Conservation (phyloP, 345 rosid genomes). For the Trapa incisa region DNA sequence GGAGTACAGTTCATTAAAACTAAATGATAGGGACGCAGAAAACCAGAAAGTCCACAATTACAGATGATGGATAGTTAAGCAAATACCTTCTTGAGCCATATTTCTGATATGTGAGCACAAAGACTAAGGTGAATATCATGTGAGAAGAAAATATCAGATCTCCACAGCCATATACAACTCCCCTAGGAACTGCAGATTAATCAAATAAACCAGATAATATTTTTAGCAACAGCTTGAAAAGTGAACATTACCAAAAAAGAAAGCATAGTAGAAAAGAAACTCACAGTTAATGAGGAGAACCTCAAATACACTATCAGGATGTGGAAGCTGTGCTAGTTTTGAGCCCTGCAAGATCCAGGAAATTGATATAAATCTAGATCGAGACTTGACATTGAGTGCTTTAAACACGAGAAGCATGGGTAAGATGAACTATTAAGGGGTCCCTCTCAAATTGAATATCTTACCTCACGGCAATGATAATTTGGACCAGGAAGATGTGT, state of each 20-base stretch:
- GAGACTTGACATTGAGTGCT: not conserved
- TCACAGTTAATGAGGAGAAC: conserved; percentile 68
- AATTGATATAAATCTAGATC: not conserved
- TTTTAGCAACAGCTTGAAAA: not conserved
- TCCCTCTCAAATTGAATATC: not conserved
- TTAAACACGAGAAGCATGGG: not conserved
- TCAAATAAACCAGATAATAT: conserved; percentile 12
- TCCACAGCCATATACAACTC: conserved; percentile 87
- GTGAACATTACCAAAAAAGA: not conserved
- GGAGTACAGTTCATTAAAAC: not conserved
- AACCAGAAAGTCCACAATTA: too few relatives aligned
- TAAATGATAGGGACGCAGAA: too few relatives aligned
- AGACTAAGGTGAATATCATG: conserved; percentile 91
- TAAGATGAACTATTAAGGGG: not conserved
- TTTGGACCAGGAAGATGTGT: conserved; percentile 99
- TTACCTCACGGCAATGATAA: conserved; percentile 93
- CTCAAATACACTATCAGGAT: conserved; percentile 52
- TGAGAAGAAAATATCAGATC: conserved; percentile 97
- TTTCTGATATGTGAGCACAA: conserved; percentile 88
- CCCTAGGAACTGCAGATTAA: conserved; percentile 76
- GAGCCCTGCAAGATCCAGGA: conserved; percentile 53
- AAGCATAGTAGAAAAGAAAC: conserved; percentile 11
- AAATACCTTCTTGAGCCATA: conserved; percentile 82
- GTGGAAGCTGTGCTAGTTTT: conserved; percentile 69
- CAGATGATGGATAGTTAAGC: not conserved